phyloP scores from a whole-genome alignment of 768 basidiomycete species.

The Macrolepiota dolichaula region DNA sequence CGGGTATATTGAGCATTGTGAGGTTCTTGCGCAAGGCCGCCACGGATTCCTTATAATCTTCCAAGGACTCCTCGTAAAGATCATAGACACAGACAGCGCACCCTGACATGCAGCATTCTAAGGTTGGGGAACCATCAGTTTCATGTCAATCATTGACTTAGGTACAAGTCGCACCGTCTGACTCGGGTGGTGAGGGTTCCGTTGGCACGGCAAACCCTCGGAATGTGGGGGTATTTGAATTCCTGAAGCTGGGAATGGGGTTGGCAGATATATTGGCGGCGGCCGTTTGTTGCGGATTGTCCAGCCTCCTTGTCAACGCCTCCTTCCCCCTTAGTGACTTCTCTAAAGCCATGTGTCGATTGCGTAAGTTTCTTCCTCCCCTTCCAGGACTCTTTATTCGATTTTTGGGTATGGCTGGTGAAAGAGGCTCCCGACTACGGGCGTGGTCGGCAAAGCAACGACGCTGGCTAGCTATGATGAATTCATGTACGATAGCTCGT shows the following conservation, averaged over 20 bases:
- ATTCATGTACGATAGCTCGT: background rate
- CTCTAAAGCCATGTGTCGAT: slow-evolving; percentile 4
- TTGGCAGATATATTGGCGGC: background rate
- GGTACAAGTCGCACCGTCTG: slow-evolving; percentile 51
- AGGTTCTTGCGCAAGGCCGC: slow-evolving; percentile 49
- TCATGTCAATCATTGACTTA: background rate
- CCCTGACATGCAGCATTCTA: slow-evolving; percentile 95
- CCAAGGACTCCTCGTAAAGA: slow-evolving; percentile 73
- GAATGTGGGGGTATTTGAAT: slow-evolving; percentile 29
- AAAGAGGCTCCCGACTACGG: background rate
- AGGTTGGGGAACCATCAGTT: background rate
- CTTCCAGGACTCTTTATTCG: background rate
- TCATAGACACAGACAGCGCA: slow-evolving; percentile 93
- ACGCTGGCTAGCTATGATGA: background rate
- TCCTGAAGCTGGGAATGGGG: background rate
- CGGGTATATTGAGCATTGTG: slow-evolving; percentile 41
- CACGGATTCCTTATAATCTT: slow-evolving; percentile 57
- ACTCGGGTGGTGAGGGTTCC: slow-evolving; percentile 56
- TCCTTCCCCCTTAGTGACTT: slow-evolving; percentile 12
- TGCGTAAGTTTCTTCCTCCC: slow-evolving; percentile 7
- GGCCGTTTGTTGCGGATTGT: background rate
- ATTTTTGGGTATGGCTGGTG: background rate
- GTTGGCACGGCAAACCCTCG: slow-evolving; percentile 58
- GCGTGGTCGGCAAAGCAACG: background rate
- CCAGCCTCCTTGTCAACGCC: slow-evolving; percentile 1